phyloP scores from a whole-genome alignment of 441 rosid species.

The Dalechampia spathulata region DNA sequence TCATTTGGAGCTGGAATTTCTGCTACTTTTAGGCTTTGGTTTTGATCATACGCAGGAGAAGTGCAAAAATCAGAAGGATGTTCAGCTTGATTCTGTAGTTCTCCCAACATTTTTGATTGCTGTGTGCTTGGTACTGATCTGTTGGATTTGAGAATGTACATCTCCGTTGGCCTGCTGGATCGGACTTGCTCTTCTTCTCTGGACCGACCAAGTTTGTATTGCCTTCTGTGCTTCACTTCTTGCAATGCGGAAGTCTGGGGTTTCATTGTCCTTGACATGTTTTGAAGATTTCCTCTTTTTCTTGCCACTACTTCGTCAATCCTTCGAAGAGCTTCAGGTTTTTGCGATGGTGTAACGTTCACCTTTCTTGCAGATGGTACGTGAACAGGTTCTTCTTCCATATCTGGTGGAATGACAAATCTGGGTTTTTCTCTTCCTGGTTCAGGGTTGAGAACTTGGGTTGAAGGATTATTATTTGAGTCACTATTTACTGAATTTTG shows the following conservation, averaged over 20 bases:
- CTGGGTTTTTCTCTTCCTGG: conserved; percentile 10
- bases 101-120: conserved; percentile 10
- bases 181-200: conserved; percentile 26
- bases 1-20: conserved; percentile 25
- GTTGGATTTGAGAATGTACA: conserved; percentile 20
- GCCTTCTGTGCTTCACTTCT: conserved; percentile 33
- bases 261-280: conserved; percentile 25
- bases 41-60: conserved; percentile 14
- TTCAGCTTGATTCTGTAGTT: conserved; percentile 21
- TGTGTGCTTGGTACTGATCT: conserved; percentile 20
- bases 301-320: conserved; percentile 33
- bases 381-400: conserved; percentile 30
- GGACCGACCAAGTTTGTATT: conserved; percentile 16
- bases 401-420: conserved; percentile 5
- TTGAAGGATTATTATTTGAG: conserved; percentile 14
- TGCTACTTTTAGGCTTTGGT: conserved; percentile 21
- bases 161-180: conserved; percentile 27
- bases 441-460: conserved; percentile 20
- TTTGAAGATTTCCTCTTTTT: conserved; percentile 27
- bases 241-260: conserved; percentile 26
- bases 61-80: conserved; percentile 13
- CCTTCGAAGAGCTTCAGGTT: conserved; percentile 27
- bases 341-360: conserved; percentile 23
- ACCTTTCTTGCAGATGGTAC: conserved; percentile 22
- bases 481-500: conserved; percentile 20